A percentile compares a stretch with the other conserved stretches of the same genome.
These are phyloP conservation scores for Gynostemma pentaphyllum DNA, from an alignment of 306 rosid species.

Conservation along the genomic window DNA sequence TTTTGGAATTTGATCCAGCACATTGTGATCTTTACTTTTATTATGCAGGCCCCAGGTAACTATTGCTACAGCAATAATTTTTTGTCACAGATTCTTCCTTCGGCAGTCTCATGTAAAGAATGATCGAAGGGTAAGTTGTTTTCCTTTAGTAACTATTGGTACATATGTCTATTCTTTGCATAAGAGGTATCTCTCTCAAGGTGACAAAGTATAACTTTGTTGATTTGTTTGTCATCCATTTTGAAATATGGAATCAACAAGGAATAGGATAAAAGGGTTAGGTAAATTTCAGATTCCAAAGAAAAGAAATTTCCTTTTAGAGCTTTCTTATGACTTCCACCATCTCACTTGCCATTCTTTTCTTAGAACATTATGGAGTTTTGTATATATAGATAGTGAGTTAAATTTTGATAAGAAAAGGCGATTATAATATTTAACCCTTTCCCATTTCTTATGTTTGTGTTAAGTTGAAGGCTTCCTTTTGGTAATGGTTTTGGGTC, in stretches of 20 bases:
- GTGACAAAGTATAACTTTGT: neutral
- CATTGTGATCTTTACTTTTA: neutral
- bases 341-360: neutral
- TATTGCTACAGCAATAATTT: slow-evolving; percentile 91
- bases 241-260: no score
- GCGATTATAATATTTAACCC: no score
- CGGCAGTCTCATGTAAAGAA: slow-evolving; percentile 94
- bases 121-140: slow-evolving; percentile 84
- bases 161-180: neutral
- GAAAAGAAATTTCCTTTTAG: neutral
- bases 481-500: no score
- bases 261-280: no score
- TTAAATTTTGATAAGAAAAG: neutral
- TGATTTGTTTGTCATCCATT: neutral
- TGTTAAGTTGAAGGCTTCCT: neutral
- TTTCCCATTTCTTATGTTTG: neutral
- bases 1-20: neutral
- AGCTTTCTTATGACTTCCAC: neutral
- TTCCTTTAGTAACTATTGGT: neutral
- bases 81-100: slow-evolving; percentile 93
- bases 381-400: neutral
- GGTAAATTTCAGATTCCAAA: neutral
- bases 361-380: neutral
- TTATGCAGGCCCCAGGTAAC: slow-evolving; percentile 93
- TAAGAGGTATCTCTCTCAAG: neutral